Evolutionary conservation across 2,329 filamentous ascomycete genomes (phyloP).

Genomic region (Curvularia sp.): DNA sequence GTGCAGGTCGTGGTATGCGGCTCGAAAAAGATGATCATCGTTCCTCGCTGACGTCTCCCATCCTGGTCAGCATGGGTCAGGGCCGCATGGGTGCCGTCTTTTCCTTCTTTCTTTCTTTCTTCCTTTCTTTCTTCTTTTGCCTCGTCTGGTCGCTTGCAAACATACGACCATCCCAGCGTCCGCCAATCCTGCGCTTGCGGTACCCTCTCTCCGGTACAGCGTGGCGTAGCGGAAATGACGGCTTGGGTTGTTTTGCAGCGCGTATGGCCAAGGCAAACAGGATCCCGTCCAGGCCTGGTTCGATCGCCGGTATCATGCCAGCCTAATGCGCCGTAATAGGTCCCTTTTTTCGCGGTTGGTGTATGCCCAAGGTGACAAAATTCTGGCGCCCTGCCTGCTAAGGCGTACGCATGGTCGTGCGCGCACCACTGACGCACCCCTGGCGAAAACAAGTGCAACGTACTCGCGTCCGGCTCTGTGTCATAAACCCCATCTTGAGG

Average conservation of each 20-base stretch:
- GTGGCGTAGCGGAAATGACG: slow-evolving; percentile 21
- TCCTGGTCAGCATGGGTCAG: slow-evolving; percentile 18
- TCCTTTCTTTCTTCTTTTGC: no score
- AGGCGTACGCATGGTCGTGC: slow-evolving; percentile 21
- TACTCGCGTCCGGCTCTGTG: slow-evolving; percentile 9
- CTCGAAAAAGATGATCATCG: slow-evolving; percentile 16
- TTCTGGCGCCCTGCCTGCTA: slow-evolving; percentile 20
- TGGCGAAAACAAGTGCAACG: slow-evolving; percentile 13
- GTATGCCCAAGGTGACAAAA: slow-evolving; percentile 23
- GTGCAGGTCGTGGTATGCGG: slow-evolving; percentile 21
- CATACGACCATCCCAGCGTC: slow-evolving; percentile 18
- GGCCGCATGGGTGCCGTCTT: slow-evolving; percentile 8
- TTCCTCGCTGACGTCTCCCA: slow-evolving; percentile 19
- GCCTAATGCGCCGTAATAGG: slow-evolving; percentile 9
- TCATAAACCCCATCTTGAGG: slow-evolving; percentile 1
- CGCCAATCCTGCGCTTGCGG: slow-evolving; percentile 16
- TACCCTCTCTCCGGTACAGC: slow-evolving; percentile 22
- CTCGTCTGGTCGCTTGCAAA: slow-evolving; percentile 17
- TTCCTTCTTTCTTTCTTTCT: no score
- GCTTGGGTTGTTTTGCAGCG: slow-evolving; percentile 8
- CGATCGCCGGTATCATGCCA: slow-evolving; percentile 21
- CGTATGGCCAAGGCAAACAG: slow-evolving; percentile 24
- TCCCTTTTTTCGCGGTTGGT: slow-evolving; percentile 16
- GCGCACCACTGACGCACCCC: slow-evolving; percentile 14
- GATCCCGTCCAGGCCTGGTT: slow-evolving; percentile 19